phyloP scores from a whole-genome alignment of 768 basidiomycete species.

The Suillus spraguei region DNA sequence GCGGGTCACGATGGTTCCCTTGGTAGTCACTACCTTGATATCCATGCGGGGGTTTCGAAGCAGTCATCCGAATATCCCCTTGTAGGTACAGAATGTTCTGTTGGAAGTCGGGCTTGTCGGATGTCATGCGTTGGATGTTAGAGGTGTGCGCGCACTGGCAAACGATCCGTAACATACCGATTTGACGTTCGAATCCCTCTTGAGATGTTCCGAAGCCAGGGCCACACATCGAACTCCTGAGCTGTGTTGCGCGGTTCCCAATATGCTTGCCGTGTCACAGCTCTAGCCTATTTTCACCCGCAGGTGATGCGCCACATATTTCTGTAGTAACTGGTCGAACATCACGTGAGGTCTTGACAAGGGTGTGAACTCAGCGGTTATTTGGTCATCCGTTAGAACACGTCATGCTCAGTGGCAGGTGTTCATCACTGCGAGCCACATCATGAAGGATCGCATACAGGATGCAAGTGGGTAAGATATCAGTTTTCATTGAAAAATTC shows the following conservation, averaged over 20 bases:
- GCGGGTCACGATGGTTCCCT: neutral
- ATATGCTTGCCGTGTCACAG: neutral
- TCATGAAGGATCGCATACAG: slow-evolving; percentile 62
- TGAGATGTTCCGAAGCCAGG: neutral
- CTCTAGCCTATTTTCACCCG: neutral
- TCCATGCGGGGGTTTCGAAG: neutral
- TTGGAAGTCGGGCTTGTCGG: neutral
- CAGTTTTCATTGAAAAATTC: neutral
- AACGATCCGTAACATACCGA: neutral
- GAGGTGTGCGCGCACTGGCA: neutral
- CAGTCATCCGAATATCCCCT: neutral
- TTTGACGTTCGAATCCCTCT: neutral
- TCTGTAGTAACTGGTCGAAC: neutral
- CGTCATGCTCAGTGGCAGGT: neutral
- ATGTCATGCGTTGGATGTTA: neutral
- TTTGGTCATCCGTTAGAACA: neutral
- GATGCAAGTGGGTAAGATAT: slow-evolving; percentile 61
- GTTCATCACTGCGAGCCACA: neutral
- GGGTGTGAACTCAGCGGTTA: neutral
- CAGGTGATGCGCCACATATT: neutral
- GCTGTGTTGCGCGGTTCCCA: neutral
- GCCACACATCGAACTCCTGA: neutral
- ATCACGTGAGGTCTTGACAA: neutral
- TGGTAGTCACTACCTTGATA: neutral
- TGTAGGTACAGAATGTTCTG: neutral